Conservation (phyloP, 768 basidiomycete genomes). For the Boletus bicolor region DNA sequence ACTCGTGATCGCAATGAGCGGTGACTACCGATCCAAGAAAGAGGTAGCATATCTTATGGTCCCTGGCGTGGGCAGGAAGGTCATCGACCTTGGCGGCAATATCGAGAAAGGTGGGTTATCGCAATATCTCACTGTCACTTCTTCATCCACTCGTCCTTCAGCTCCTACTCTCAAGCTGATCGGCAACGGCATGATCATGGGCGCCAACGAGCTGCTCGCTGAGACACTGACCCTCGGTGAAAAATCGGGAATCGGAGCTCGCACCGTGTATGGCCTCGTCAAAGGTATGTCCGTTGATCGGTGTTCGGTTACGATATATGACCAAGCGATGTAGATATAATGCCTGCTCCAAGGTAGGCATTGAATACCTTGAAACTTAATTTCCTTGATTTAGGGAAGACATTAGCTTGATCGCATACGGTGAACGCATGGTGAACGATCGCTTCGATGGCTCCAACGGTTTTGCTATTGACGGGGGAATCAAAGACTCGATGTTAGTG, state of each 20-base stretch:
- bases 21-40: slow-evolving; percentile 80
- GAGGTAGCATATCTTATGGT: slow-evolving; percentile 74
- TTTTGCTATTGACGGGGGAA: slow-evolving; percentile 81
- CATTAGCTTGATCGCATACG: slow-evolving; percentile 51
- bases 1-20: slow-evolving; percentile 74
- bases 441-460: slow-evolving; percentile 71
- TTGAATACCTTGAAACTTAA: background rate
- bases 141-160: slow-evolving; percentile 22
- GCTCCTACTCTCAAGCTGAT: slow-evolving; percentile 74
- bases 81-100: slow-evolving; percentile 79
- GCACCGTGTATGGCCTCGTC: slow-evolving; percentile 52
- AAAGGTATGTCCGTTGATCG: slow-evolving; percentile 42
- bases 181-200: slow-evolving; percentile 75
- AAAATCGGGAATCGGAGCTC: slow-evolving; percentile 73
- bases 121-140: background rate
- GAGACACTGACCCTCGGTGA: slow-evolving; percentile 85
- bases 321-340: slow-evolving; percentile 44
- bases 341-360: slow-evolving; percentile 61
- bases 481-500: slow-evolving; percentile 73
- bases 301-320: slow-evolving; percentile 13
- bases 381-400: background rate
- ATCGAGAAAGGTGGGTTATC: slow-evolving; percentile 64
- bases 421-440: slow-evolving; percentile 68
- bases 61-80: slow-evolving; percentile 74
- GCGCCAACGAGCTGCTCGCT: slow-evolving; percentile 73